Percentiles rank a stretch among this genome's conserved stretches.
These are phyloP conservation scores for Hymenoscyphus linearis DNA, from an alignment of 2,329 filamentous ascomycete genomes.

Conservation along the genomic window DNA sequence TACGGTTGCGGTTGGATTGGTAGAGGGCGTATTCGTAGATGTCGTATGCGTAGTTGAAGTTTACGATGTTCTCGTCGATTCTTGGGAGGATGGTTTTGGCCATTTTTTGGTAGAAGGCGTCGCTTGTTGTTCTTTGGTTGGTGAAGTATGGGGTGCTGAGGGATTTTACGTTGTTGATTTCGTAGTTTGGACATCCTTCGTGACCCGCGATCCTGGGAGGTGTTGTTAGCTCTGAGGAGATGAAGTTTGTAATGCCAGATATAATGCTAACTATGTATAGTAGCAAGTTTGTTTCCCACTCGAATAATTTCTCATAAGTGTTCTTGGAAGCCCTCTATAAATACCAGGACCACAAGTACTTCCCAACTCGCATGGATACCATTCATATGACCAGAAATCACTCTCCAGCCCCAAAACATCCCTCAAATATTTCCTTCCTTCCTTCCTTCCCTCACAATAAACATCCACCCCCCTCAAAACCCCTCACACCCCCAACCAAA, in stretches of 20 bases:
- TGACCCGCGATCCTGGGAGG: conserved; percentile 25
- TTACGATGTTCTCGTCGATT: conserved; percentile 16
- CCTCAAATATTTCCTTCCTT: no score
- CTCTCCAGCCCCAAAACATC: no score
- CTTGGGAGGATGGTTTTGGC: conserved; percentile 18
- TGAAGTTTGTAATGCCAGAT: not conserved
- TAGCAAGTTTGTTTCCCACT: not conserved
- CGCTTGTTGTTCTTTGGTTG: conserved; percentile 5
- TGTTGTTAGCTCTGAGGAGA: not conserved
- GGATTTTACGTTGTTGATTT: conserved; percentile 11
- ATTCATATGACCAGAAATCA: no score
- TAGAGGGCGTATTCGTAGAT: conserved; percentile 58
- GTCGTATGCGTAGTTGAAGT: conserved; percentile 43
- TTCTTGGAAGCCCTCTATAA: not conserved
- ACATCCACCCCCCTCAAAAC: no score
- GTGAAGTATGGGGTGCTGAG: conserved; percentile 8
- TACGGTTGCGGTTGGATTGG: conserved; percentile 46
- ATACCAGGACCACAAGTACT: not conserved
- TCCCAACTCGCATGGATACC: not conserved
- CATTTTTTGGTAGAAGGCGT: conserved; percentile 23
- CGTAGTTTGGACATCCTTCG: conserved; percentile 21
- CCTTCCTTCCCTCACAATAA: no score
- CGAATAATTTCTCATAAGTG: not conserved
- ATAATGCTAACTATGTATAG: not conserved
- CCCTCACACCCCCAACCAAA: not conserved